These are phyloP conservation scores for Globisporangium yorkense DNA, from an alignment of 352 stramenopile species.

Conservation along the genomic window DNA sequence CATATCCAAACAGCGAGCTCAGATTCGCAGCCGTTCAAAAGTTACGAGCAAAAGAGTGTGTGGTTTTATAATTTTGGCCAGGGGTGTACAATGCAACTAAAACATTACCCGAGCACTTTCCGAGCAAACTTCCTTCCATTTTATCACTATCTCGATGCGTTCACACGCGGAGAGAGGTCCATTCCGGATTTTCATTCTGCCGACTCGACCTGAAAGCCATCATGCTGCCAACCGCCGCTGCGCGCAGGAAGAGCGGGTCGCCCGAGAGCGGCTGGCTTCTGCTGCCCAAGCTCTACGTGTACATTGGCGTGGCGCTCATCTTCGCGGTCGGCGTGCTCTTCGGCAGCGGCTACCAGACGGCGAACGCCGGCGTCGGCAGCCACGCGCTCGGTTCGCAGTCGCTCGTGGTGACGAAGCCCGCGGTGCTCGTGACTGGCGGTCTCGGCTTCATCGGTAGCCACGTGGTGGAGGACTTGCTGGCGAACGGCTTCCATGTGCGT, in stretches of 20 bases:
- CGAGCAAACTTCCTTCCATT: too few species aligned
- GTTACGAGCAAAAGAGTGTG: not conserved
- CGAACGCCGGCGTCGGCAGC: slow-evolving; percentile 19
- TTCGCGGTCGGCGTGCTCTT: slow-evolving; percentile 66
- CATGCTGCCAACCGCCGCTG: slow-evolving; percentile 24
- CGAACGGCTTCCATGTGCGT: slow-evolving; percentile 70
- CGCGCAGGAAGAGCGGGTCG: slow-evolving; percentile 15
- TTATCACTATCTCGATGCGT: too few species aligned
- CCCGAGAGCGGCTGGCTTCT: slow-evolving; percentile 67
- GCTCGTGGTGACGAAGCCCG: slow-evolving; percentile 34
- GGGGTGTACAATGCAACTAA: too few species aligned
- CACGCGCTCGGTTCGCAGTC: slow-evolving; percentile 17
- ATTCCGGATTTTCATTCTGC: not conserved
- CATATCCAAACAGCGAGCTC: not conserved
- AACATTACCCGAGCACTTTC: too few species aligned
- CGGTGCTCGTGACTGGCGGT: slow-evolving; percentile 73
- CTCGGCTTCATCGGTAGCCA: slow-evolving; percentile 85
- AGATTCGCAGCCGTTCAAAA: not conserved
- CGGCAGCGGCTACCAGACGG: slow-evolving; percentile 55
- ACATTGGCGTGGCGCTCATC: slow-evolving; percentile 52
- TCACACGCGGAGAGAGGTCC: not conserved
- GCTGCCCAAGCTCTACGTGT: slow-evolving; percentile 64
- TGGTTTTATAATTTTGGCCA: too few species aligned
- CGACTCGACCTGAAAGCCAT: not conserved
- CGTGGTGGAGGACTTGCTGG: slow-evolving; percentile 73